These are phyloP conservation scores for Candida peoriensis DNA, from an alignment of 805 yeast genomes.

Conservation along the genomic window DNA sequence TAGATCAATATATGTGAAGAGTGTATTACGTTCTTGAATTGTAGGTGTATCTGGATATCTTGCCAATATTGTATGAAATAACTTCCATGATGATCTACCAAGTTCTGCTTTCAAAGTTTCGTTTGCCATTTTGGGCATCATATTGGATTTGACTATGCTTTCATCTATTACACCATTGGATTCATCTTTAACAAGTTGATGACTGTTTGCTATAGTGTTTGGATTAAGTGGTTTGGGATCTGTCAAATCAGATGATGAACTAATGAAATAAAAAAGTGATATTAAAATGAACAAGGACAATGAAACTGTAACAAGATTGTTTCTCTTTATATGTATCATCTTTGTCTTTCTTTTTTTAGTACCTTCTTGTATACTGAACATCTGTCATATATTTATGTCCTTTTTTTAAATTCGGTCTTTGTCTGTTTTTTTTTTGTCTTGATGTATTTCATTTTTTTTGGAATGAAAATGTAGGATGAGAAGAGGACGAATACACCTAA, in stretches of 20 bases:
- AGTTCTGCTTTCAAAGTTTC: conserved; percentile 76
- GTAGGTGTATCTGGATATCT: conserved; percentile 86
- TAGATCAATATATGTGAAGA: conserved; percentile 57
- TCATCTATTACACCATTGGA: background rate
- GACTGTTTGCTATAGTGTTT: conserved; percentile 25
- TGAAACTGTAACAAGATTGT: background rate
- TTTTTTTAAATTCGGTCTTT: no score
- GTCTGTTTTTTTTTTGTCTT: no score
- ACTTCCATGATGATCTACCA: conserved; percentile 87
- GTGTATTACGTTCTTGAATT: conserved; percentile 53
- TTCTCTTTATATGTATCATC: no score
- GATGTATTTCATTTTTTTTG: no score
- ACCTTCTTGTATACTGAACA: no score
- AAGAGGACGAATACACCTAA: no score
- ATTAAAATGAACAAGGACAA: conserved; percentile 7
- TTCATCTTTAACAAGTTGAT: background rate
- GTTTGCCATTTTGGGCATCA: conserved; percentile 92
- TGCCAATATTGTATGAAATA: conserved; percentile 88
- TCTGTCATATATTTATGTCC: no score
- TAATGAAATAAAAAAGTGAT: background rate
- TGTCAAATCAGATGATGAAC: conserved; percentile 11
- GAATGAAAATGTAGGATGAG: no score
- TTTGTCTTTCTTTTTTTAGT: no score
- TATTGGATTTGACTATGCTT: conserved; percentile 12
- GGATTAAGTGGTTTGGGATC: conserved; percentile 25